Base-by-base conservation (phyloP, 1,284 basidiomycete species). In the Tranzscheliella williamsii region DNA sequence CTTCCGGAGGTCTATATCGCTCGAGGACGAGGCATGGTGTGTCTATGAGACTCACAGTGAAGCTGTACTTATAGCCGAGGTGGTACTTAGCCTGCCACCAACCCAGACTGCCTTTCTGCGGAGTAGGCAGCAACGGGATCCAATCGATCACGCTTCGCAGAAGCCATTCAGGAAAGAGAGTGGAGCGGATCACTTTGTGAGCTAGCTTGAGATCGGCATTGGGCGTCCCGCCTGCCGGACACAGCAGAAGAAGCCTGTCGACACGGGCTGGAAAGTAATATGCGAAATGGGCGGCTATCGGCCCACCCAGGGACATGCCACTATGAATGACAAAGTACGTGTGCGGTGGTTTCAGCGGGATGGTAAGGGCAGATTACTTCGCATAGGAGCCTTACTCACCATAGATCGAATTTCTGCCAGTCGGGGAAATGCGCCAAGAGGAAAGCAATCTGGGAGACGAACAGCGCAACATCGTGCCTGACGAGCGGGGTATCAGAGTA, bases 21-120 rank as follows among this genome's bases (percentile, higher is more conserved):
- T n/a, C n/a, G n/a, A n/a, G n/a, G 27, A n/a, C 9, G n/a, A 29
- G 27, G 11, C 27, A 29, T n/a, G n/a, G n/a, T n/a, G n/a, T n/a
- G n/a, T n/a, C n/a, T n/a, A n/a, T n/a, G n/a, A n/a, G n/a, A 39
- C 38, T 39, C 12, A 26, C 21, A 1, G 42, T 20, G 30, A 65
- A 65, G 39, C 44, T 48, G 47, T 50, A 57, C 13, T 43, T 51
- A 48, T 56, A 65, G 20, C 62, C 62, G 4, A 50, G 55, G 22
- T 65, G 62, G 13, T 60, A 42, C 12, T 55, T 30, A 13, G 42
- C 56, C 43, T 65, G 62, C 62, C 62, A 65, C 48, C 54, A 54
- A 1, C 42, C 37, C 2, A 65, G 42, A 5, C 50, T 54, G 1
- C 55, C 55, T 39, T 52, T 61, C 9, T 51, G 55, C 11, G 49